Evolutionary conservation across 768 basidiomycete species (phyloP).

Genomic region (Daedaleopsis nitida): DNA sequence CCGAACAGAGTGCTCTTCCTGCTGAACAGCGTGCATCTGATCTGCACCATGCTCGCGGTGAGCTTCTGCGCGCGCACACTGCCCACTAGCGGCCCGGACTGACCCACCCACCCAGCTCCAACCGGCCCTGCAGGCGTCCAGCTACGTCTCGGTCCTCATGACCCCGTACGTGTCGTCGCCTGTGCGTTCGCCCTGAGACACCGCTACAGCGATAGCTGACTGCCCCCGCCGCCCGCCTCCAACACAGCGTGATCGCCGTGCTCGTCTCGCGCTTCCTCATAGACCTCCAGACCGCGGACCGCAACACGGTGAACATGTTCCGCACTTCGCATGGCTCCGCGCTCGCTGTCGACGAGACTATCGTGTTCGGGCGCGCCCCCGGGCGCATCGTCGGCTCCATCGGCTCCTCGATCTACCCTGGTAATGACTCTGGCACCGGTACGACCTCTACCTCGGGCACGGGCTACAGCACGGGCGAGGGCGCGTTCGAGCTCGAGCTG

Average conservation of each 20-base stretch:
- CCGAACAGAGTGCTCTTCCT: background rate
- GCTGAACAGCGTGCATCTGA: background rate
- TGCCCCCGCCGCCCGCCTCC: background rate
- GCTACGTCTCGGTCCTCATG: background rate
- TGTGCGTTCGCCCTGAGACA: background rate
- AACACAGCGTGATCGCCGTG: background rate
- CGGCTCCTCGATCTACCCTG: no score
- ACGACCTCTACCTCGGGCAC: no score
- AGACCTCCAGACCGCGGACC: background rate
- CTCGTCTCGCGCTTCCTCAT: slow-evolving; percentile 7
- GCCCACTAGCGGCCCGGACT: background rate
- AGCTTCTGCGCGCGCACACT: background rate
- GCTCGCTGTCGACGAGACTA: no score
- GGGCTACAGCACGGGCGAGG: no score
- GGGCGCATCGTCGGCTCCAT: no score
- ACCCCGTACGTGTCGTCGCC: background rate
- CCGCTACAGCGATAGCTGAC: no score
- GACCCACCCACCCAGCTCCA: background rate
- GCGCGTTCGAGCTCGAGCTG: no score
- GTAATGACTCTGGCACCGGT: no score
- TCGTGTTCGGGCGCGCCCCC: no score
- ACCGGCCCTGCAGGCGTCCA: background rate
- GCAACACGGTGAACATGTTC: background rate
- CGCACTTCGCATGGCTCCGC: background rate
- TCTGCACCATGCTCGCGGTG: background rate